These are phyloP conservation scores for Diplocarpon mali DNA, from an alignment of 2,329 filamentous ascomycete genomes.

Conservation along the genomic window DNA sequence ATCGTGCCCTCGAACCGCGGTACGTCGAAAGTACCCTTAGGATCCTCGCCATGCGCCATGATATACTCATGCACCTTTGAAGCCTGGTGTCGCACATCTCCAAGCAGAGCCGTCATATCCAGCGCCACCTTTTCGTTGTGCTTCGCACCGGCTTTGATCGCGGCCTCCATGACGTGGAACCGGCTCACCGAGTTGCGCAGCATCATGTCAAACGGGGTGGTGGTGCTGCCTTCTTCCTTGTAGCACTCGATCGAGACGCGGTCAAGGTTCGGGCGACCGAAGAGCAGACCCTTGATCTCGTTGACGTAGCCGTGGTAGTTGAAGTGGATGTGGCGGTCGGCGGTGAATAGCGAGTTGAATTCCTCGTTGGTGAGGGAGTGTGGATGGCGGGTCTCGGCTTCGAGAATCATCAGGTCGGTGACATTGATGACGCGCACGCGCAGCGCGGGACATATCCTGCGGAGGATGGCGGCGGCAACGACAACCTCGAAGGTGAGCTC, in stretches of 20 bases:
- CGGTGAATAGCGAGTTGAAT: constrained; percentile 47
- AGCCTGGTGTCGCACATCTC: constrained; percentile 38
- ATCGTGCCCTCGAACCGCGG: constrained; percentile 31
- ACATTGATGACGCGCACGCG: constrained; percentile 53
- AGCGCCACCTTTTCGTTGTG: constrained; percentile 37
- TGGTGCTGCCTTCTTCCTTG: constrained; percentile 54
- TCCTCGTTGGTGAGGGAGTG: constrained; percentile 41
- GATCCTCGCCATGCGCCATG: constrained; percentile 39
- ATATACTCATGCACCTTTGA: constrained; percentile 42
- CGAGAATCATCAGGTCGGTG: constrained; percentile 53
- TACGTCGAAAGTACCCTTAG: constrained; percentile 39
- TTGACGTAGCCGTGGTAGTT: constrained; percentile 57
- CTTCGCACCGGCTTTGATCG: constrained; percentile 37
- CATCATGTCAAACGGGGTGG: constrained; percentile 62
- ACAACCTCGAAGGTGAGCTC: constrained; percentile 57
- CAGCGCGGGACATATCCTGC: constrained; percentile 37
- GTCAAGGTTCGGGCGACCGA: constrained; percentile 40
- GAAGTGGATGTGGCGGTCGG: constrained; percentile 45
- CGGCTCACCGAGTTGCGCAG: constrained; percentile 48
- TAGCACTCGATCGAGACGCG: constrained; percentile 48
- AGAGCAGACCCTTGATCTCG: constrained; percentile 50
- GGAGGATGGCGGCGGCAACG: constrained; percentile 45
- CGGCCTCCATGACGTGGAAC: constrained; percentile 46
- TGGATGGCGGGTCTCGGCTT: constrained; percentile 43
- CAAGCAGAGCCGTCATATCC: constrained; percentile 34